Conservation (phyloP, 2,329 filamentous ascomycete genomes). For the Trichoderma brevicompactum region DNA sequence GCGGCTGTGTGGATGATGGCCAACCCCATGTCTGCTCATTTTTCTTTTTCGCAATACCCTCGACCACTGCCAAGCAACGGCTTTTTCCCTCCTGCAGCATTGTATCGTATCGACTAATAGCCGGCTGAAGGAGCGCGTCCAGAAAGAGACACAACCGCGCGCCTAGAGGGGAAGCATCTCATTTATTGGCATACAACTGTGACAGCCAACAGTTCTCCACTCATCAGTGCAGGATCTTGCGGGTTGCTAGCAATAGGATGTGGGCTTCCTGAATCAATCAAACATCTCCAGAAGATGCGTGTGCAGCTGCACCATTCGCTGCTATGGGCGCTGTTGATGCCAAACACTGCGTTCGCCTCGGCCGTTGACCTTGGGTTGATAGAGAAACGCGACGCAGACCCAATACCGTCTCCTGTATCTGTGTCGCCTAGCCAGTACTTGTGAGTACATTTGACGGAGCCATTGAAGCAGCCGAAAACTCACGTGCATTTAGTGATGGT, state of each 20-base stretch:
- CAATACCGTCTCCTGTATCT: constrained; percentile 17
- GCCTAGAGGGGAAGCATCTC: neutral
- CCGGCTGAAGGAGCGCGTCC: neutral
- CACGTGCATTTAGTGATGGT: constrained; percentile 21
- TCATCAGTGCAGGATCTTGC: neutral
- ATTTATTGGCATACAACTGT: neutral
- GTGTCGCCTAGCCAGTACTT: constrained; percentile 29
- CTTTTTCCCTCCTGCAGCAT: neutral
- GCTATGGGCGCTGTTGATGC: constrained; percentile 17
- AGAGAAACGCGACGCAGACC: neutral
- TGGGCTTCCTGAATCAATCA: constrained; percentile 4
- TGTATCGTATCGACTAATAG: neutral
- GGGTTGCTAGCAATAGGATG: constrained; percentile 13
- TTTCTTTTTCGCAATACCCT: constrained; percentile 3
- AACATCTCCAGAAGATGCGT: constrained; percentile 19
- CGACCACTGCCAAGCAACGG: neutral
- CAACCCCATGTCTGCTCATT: constrained; percentile 3
- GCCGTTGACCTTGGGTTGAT: constrained; percentile 7
- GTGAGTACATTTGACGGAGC: constrained; percentile 8
- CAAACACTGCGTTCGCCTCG: constrained; percentile 7
- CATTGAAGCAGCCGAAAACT: neutral
- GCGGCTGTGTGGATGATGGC: neutral
- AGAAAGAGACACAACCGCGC: neutral
- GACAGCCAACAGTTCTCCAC: constrained; percentile 1
- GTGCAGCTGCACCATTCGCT: constrained; percentile 11